Evolutionary conservation across 163 green algal species (phyloP).

Genomic region (Scenedesmus sp.): DNA sequence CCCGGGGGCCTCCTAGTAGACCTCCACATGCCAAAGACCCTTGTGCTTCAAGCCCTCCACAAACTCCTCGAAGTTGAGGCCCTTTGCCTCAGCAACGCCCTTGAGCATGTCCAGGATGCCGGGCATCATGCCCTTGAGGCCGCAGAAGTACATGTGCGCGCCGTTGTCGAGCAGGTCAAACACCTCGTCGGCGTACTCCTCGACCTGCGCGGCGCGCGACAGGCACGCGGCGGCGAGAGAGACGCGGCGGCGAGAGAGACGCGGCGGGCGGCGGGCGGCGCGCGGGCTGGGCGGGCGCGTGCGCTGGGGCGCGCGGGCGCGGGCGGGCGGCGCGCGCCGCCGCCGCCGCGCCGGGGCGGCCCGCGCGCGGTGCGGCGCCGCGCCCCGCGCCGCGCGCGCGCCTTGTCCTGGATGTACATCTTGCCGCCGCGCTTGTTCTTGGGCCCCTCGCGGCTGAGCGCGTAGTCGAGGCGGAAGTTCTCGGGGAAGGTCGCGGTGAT

Average conservation of each 20-base stretch:
- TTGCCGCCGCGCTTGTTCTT: constrained; percentile 94
- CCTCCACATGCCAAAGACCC: constrained; percentile 73
- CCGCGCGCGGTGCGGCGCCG: background rate
- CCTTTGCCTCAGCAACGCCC: constrained; percentile 90
- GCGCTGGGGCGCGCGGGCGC: too few species aligned
- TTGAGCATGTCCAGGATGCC: constrained; percentile 95
- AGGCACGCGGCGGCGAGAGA: background rate
- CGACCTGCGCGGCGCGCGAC: constrained; percentile 70
- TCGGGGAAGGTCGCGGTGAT: constrained; percentile 80
- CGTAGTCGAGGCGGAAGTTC: constrained; percentile 96
- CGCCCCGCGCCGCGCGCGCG: constrained; percentile 36
- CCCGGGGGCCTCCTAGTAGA: constrained; percentile 1
- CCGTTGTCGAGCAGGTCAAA: constrained; percentile 96
- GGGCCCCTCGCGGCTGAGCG: constrained; percentile 91
- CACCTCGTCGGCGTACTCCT: constrained; percentile 98
- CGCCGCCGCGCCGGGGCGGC: too few species aligned
- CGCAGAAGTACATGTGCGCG: constrained; percentile 99
- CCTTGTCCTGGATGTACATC: constrained; percentile 98
- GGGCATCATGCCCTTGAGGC: constrained; percentile 99
- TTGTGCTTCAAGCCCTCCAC: constrained; percentile 94
- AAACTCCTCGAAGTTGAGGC: constrained; percentile 92
- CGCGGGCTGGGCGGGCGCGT: too few species aligned
- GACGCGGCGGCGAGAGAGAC: background rate
- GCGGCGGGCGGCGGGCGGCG: too few species aligned
- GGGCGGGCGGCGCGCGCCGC: too few species aligned